A percentile compares a stretch with the other conserved stretches of the same genome.
Evolutionary conservation across 345 rosid genomes (phyloP).

Genomic region (Cochlearia excelsa): DNA sequence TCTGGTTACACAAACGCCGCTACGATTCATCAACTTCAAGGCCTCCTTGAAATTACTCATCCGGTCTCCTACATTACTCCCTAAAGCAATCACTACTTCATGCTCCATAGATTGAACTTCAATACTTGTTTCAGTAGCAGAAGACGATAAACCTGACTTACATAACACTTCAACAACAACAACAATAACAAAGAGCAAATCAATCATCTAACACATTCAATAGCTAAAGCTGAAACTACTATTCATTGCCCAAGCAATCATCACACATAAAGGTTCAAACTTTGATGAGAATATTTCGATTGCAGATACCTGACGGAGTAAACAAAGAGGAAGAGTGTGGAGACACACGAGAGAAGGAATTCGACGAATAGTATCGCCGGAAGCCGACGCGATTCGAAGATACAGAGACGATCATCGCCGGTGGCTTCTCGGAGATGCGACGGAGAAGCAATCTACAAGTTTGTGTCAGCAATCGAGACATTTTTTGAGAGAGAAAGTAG

Average conservation of each 20-base stretch:
- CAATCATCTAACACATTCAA: background rate
- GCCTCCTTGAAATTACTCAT: constrained; percentile 66
- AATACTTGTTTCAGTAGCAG: constrained; percentile 28
- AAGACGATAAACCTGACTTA: constrained; percentile 39
- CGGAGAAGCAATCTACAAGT: constrained; percentile 22
- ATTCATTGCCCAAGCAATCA: background rate
- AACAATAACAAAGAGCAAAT: background rate
- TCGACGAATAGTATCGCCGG: constrained; percentile 26
- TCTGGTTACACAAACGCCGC: constrained; percentile 57
- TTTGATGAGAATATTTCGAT: background rate
- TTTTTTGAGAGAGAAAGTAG: background rate
- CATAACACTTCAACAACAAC: constrained; percentile 39
- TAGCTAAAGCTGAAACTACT: background rate
- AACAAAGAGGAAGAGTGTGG: constrained; percentile 1
- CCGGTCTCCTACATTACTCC: constrained; percentile 85
- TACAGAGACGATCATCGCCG: background rate
- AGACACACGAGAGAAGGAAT: constrained; percentile 14
- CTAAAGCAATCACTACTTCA: constrained; percentile 85
- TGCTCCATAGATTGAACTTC: constrained; percentile 65
- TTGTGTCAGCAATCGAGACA: constrained; percentile 21
- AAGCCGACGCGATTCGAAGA: constrained; percentile 20
- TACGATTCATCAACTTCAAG: constrained; percentile 53
- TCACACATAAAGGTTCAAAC: background rate
- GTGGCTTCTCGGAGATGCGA: constrained; percentile 10
- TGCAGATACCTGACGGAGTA: constrained; percentile 12